Percentiles rank a stretch among this genome's conserved stretches.
These are phyloP conservation scores for Plasmodium berghei DNA, from an alignment of 169 alveolate genomes.

Conservation along the genomic window DNA sequence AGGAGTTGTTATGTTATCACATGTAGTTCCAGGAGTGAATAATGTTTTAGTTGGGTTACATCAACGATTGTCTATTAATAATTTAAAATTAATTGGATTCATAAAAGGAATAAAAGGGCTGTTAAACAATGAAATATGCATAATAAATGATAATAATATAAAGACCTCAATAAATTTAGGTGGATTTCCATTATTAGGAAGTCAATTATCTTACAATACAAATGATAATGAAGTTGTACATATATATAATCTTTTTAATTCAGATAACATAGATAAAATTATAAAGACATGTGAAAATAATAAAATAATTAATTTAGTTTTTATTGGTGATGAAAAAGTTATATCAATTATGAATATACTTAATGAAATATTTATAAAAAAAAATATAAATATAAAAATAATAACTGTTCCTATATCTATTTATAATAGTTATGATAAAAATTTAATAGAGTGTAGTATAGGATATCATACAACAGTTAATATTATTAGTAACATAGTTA, in stretches of 20 bases:
- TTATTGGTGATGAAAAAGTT: constrained; percentile 65
- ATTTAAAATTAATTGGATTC: constrained; percentile 22
- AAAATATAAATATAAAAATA: constrained; percentile 11
- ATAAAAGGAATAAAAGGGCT: constrained; percentile 37
- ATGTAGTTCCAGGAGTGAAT: constrained; percentile 29
- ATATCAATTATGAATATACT: constrained; percentile 36
- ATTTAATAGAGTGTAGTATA: constrained; percentile 41
- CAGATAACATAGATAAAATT: constrained; percentile 2
- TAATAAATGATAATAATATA: constrained; percentile 42
- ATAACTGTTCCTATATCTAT: constrained; percentile 34
- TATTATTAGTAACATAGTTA: constrained; percentile 20
- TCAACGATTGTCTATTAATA: constrained; percentile 37
- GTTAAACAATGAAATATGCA: constrained; percentile 20
- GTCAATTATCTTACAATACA: neutral
- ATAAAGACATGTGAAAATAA: constrained; percentile 17
- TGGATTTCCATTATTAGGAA: constrained; percentile 39
- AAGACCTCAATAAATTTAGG: constrained; percentile 19
- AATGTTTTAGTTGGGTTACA: constrained; percentile 44
- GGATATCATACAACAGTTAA: constrained; percentile 48
- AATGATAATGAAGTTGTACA: neutral
- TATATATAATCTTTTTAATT: constrained; percentile 12
- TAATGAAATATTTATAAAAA: constrained; percentile 40
- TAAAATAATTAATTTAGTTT: constrained; percentile 25
- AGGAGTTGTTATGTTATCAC: constrained; percentile 46
- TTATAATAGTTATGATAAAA: constrained; percentile 37